Evolutionary conservation across 192 early-diverging fungal genomes (phyloP).

Genomic region (Kickxella alabastrina): DNA sequence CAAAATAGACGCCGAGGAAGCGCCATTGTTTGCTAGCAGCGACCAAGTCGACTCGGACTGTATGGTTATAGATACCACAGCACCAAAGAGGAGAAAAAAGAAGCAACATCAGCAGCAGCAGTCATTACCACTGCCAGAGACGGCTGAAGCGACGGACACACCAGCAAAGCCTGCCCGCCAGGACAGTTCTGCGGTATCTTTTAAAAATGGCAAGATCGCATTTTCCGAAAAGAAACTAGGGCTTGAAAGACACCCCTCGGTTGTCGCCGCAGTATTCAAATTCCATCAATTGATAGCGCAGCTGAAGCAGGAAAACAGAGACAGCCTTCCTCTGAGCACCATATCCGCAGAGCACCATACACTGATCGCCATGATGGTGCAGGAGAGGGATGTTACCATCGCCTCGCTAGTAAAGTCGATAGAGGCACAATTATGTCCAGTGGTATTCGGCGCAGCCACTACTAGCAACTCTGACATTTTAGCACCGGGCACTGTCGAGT

Average conservation of each 20-base stretch:
- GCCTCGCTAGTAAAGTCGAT: slow-evolving; percentile 24
- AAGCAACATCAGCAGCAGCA: too few species aligned
- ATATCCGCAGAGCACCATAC: slow-evolving; percentile 29
- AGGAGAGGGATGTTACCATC: slow-evolving; percentile 34
- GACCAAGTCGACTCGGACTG: not conserved
- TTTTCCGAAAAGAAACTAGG: slow-evolving; percentile 38
- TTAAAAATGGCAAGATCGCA: slow-evolving; percentile 33
- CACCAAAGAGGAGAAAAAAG: not conserved
- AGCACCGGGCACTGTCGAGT: slow-evolving; percentile 22
- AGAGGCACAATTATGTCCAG: slow-evolving; percentile 42
- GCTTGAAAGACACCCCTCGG: slow-evolving; percentile 42
- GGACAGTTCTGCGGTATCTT: slow-evolving; percentile 8
- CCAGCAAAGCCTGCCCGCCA: slow-evolving; percentile 1
- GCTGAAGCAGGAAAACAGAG: slow-evolving; percentile 11
- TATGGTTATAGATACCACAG: not conserved
- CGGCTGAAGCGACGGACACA: not conserved
- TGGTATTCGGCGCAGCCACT: slow-evolving; percentile 30
- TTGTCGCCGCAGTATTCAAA: slow-evolving; percentile 31
- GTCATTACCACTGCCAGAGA: too few species aligned
- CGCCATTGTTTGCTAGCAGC: not conserved
- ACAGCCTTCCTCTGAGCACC: slow-evolving; percentile 14
- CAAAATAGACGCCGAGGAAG: not conserved
- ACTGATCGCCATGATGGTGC: slow-evolving; percentile 43
- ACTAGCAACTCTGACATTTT: slow-evolving; percentile 26
- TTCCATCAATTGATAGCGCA: slow-evolving; percentile 44